Base-by-base conservation (phyloP, 177 flowering plant species). In the Vitis hybrid region DNA sequence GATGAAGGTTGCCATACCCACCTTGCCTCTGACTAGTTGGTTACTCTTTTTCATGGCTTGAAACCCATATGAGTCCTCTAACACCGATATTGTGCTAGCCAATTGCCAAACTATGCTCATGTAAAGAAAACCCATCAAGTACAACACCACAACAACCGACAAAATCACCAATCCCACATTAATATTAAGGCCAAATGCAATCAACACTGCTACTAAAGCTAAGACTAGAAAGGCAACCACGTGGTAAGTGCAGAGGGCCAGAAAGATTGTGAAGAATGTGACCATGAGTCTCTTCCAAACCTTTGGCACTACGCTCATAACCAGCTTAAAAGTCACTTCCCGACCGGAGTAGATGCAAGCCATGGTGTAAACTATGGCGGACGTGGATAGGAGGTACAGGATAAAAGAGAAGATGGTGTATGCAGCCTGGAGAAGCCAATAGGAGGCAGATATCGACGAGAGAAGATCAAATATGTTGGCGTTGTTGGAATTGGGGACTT, bases 251-350 rank as follows among this genome's bases (percentile, higher is more conserved):
- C 81, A 69, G 11, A 79, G 7, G 13, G 78, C 72, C 2, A 70
- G 2, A 49, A 79, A 85, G 9, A 21, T 72, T 51, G 76, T 79
- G 18, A 82, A n/a, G 72, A 82, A 87, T 1, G 91, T 87, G 63
- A 81, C 69, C 79, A 85, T 83, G 40, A 88, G 83, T 30, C 88
- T 68, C 68, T 83, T 86, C 89, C 89, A 88, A 18, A 88, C 89
- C 67, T 77, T 82, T 4, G 91, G 91, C 24, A 85, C 88, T 0
- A 84, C 88, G 57, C 75, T 76, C 75, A 88, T 61, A 71, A 86
- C 80, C 40, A 77, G 81, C 66, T 11, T 58, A 72, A 80, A 81
- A 0, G 80, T 68, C 6, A 85, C 30, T 0, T 80, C 84, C 1
- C 77, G 76, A 7, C 68, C 80, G 0, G 91, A 79, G 79, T 85